Conservation (phyloP, 2,329 filamentous ascomycete genomes). For the Talaromyces pinophilus region DNA sequence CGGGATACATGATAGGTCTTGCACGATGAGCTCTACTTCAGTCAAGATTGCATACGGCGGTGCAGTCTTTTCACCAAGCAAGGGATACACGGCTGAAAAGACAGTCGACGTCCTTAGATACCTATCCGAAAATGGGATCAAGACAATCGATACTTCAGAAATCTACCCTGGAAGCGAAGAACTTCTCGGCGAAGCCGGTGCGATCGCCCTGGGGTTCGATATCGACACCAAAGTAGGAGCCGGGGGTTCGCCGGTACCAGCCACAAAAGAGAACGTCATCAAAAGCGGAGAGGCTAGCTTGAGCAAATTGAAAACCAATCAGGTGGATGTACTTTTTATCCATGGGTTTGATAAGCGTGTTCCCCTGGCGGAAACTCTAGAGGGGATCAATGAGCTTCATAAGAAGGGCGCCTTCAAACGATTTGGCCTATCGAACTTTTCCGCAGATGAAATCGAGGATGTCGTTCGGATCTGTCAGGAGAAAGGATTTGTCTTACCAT, state of each 20-base stretch:
- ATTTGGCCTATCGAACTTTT: background rate
- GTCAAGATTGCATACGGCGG: too few species aligned
- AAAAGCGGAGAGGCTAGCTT: background rate
- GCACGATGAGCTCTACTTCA: too few species aligned
- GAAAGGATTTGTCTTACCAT: background rate
- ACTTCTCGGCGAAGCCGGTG: background rate
- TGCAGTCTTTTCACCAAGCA: too few species aligned
- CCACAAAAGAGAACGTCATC: background rate
- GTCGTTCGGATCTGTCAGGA: background rate
- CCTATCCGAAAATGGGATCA: too few species aligned
- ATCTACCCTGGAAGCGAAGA: background rate
- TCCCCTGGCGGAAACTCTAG: background rate
- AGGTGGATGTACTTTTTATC: background rate
- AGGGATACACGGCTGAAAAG: too few species aligned
- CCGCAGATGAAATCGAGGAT: background rate
- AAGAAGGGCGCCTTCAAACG: background rate
- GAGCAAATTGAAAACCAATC: background rate
- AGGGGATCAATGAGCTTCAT: background rate
- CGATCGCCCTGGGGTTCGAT: background rate
- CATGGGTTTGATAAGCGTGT: background rate
- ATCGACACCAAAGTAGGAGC: background rate
- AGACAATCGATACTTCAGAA: too few species aligned
- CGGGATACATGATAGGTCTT: too few species aligned
- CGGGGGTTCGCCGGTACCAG: background rate
- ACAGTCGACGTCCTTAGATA: too few species aligned